These are phyloP conservation scores for Rhynchosporium secalis DNA, from an alignment of 2,329 filamentous ascomycete genomes.

Conservation along the genomic window DNA sequence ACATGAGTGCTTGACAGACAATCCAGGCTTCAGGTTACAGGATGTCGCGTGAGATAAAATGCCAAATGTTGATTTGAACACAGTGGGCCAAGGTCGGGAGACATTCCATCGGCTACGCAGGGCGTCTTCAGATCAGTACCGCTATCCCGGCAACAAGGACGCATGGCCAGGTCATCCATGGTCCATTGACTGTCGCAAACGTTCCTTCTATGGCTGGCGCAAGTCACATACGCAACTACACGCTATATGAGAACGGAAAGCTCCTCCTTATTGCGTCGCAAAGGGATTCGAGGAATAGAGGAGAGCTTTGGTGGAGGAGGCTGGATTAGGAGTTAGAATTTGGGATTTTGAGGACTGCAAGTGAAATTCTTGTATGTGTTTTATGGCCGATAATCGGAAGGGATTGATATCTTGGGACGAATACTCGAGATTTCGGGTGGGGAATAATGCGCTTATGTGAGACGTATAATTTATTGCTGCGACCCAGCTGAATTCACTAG, in stretches of 20 bases:
- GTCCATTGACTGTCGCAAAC: neutral
- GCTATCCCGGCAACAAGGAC: constrained; percentile 4
- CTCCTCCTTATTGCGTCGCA: constrained; percentile 3
- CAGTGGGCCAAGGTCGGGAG: constrained; percentile 3
- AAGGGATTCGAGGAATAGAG: constrained; percentile 4
- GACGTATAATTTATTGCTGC: too few relatives aligned
- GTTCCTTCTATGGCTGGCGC: constrained; percentile 8
- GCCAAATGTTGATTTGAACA: neutral
- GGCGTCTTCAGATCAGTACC: constrained; percentile 7
- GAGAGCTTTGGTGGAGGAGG: constrained; percentile 5
- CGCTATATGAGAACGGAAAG: constrained; percentile 6
- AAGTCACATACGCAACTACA: constrained; percentile 6
- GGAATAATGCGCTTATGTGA: too few relatives aligned
- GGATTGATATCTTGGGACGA: neutral
- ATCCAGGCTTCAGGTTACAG: too few relatives aligned
- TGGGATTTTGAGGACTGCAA: too few relatives aligned
- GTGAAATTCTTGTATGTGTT: neutral
- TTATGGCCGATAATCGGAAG: neutral
- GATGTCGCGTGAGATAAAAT: too few relatives aligned
- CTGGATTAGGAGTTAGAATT: neutral
- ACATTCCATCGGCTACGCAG: constrained; percentile 7
- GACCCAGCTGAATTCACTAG: too few relatives aligned
- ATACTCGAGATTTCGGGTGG: too few relatives aligned
- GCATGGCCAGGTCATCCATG: constrained; percentile 9
- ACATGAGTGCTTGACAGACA: neutral